These are phyloP conservation scores for Ceriops tagal DNA, from an alignment of 345 rosid genomes.

Conservation along the genomic window DNA sequence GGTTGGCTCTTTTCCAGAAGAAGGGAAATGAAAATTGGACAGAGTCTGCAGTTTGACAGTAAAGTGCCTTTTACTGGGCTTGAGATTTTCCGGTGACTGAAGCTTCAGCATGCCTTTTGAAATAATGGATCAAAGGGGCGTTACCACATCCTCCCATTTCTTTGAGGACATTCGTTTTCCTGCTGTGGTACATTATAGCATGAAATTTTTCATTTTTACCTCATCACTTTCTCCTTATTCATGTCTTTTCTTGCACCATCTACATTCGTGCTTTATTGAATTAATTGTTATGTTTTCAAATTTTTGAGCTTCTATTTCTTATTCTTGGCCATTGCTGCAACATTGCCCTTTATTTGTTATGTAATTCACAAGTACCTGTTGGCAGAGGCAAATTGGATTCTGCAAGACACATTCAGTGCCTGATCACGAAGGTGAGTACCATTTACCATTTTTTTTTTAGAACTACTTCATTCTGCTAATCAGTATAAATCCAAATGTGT, in stretches of 20 bases:
- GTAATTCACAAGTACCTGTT: slow-evolving; percentile 22
- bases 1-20: slow-evolving; percentile 26
- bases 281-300: not conserved
- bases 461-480: slow-evolving; percentile 12
- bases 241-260: too few relatives aligned
- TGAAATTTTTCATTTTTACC: too few relatives aligned
- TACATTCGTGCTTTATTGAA: too few relatives aligned
- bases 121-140: slow-evolving; percentile 56
- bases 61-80: not conserved
- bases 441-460: not conserved
- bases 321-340: too few relatives aligned
- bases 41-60: slow-evolving; percentile 13
- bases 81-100: slow-evolving; percentile 17
- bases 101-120: slow-evolving; percentile 56
- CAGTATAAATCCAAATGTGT: too few relatives aligned
- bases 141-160: slow-evolving; percentile 41
- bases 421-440: slow-evolving; percentile 53
- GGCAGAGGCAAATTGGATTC: slow-evolving; percentile 71
- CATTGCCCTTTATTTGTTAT: not conserved
- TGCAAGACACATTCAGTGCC: slow-evolving; percentile 47
- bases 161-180: slow-evolving; percentile 41
- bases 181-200: slow-evolving; percentile 42
- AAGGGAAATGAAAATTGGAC: slow-evolving; percentile 22
- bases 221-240: too few relatives aligned
- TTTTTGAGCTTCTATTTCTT: not conserved